These are phyloP conservation scores for Spirogloea muscicola DNA, from an alignment of 139 green algal genomes.

Conservation along the genomic window DNA sequence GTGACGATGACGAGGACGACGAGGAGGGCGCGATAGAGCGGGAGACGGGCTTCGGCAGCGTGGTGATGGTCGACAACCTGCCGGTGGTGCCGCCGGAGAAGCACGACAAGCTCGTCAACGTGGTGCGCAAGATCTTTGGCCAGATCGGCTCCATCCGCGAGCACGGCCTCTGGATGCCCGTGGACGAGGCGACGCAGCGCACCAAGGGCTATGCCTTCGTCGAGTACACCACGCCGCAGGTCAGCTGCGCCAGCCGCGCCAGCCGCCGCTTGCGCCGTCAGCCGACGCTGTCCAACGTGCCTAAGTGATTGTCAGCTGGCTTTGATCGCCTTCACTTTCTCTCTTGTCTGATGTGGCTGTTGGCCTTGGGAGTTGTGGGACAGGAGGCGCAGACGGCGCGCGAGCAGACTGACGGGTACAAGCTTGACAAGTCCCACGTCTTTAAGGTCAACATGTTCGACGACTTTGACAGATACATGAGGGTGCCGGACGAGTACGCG, in stretches of 20 bases:
- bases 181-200: constrained; percentile 64
- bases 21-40: constrained; percentile 77
- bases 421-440: constrained; percentile 95
- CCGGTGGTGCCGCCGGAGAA: constrained; percentile 85
- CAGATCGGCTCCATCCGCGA: constrained; percentile 76
- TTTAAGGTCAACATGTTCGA: constrained; percentile 89
- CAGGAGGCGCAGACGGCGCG: constrained; percentile 51
- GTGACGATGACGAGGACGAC: constrained; percentile 79
- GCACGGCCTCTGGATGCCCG: constrained; percentile 80
- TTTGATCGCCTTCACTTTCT: not conserved
- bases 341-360: not conserved
- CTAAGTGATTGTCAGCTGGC: too few relatives aligned
- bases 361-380: not conserved
- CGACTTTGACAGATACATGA: constrained; percentile 75
- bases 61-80: constrained; percentile 94
- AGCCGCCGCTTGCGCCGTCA: too few relatives aligned
- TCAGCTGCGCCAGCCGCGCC: too few relatives aligned
- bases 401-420: constrained; percentile 72
- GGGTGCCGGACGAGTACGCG: constrained; percentile 61
- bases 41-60: constrained; percentile 87
- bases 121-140: constrained; percentile 85
- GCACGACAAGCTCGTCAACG: constrained; percentile 85
- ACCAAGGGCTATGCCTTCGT: constrained; percentile 93
- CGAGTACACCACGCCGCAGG: constrained; percentile 72
- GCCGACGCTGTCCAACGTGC: too few relatives aligned